Evolutionary conservation across 768 basidiomycete genomes (phyloP), one percentile per base, ranked within the genome.

Genomic region (Paxillus rubicundulus): DNA sequence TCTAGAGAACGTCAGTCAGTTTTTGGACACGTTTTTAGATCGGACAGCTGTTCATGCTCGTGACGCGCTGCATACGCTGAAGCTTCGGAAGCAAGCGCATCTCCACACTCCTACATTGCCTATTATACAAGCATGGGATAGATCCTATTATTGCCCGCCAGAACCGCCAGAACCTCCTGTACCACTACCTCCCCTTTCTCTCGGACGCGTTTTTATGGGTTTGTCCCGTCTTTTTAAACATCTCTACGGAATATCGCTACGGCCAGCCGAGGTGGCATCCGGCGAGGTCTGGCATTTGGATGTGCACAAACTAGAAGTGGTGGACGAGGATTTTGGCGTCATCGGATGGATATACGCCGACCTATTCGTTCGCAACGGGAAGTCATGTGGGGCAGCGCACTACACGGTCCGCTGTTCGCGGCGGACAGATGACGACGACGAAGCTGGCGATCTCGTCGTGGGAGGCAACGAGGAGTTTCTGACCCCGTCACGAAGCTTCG

Each of bases 271-370:
- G 30, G 75, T 85, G 5, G 66, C 75, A 2, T 76, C 82, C 8
- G 93, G 93, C 9, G 96, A 99, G 69, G 84, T 86, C 6, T 98
- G 96, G 95, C 86, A 94, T 64, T 51, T 77, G 0, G 86, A 92
- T 52, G 92, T 98, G 3, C 85, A 88, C 54, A 96, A 98, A 70
- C 74, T 99, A 24, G 89, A 95, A 64, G 96, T 99, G 2, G 78
- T 98, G 16, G 94, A 98, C 65, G 92, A 98, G 61, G 77, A 85
- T 13, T 82, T 81, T 57, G 95, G 94, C 0, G 69, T 90, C 21
- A 84, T 99, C 47, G 97, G 97, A 1, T 92, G 91, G 82, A 89
- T 99, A 66, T 99, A 95, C 65, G 87, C 91, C 9, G 97, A 99
- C 69, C 76, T 98, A 17, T 97, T 94, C 67, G 79, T 84, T 1